Evolutionary conservation across 352 stramenopile species (phyloP).

Genomic region (Plasmopara viticola): DNA sequence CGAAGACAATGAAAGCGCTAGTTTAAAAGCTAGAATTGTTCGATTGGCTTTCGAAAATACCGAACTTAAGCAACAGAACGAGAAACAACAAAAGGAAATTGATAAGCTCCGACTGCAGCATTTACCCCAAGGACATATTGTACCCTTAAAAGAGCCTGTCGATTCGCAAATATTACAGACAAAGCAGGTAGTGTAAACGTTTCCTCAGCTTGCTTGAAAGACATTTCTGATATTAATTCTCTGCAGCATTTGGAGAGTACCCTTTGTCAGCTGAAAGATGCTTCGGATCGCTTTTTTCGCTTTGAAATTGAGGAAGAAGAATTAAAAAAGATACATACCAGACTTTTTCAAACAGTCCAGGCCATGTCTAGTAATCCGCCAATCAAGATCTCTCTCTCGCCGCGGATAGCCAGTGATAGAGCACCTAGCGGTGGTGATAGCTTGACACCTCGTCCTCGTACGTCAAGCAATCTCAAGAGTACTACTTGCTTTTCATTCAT

Average conservation of each 20-base stretch:
- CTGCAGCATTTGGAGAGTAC: slow-evolving; percentile 58
- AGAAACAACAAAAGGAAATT: slow-evolving; percentile 55
- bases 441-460: slow-evolving; percentile 27
- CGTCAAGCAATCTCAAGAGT: slow-evolving; percentile 5
- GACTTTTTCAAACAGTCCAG: slow-evolving; percentile 37
- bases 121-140: slow-evolving; percentile 2
- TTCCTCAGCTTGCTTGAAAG: background rate
- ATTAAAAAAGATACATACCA: slow-evolving; percentile 63
- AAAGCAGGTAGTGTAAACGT: slow-evolving; percentile 20
- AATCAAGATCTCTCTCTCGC: slow-evolving; percentile 9
- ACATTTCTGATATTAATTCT: background rate
- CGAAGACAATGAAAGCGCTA: slow-evolving; percentile 10
- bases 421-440: slow-evolving; percentile 2
- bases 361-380: slow-evolving; percentile 11
- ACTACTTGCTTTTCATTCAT: slow-evolving; percentile 5
- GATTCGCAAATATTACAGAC: slow-evolving; percentile 25
- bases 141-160: background rate
- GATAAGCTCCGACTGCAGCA: slow-evolving; percentile 32
- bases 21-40: slow-evolving; percentile 36
- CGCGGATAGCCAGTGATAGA: slow-evolving; percentile 6
- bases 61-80: slow-evolving; percentile 50
- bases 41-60: slow-evolving; percentile 61
- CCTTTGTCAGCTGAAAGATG: slow-evolving; percentile 64
- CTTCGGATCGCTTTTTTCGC: slow-evolving; percentile 84
- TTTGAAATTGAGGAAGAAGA: slow-evolving; percentile 94